Base-by-base conservation (phyloP, 306 rosid genomes). In the Argentina anserina region DNA sequence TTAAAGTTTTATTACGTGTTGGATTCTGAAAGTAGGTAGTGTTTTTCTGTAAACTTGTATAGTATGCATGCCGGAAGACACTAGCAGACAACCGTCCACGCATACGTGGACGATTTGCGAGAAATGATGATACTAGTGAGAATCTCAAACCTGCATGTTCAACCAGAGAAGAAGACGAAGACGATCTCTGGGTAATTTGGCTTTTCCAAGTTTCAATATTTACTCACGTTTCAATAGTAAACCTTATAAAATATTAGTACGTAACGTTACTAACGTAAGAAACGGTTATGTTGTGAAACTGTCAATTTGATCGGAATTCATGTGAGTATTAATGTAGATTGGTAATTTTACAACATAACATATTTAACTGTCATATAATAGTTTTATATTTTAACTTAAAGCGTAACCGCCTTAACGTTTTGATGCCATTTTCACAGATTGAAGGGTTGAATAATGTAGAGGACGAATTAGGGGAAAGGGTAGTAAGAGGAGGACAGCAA, bases 51-150 rank as follows among this genome's bases (percentile, higher is more conserved):
- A 45, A 14, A 45, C 50, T 45, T 45, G 69, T 75, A 64, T 73
- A 91, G 98, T 94, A 94, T 85, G 98, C 97, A 82, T 94, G 98
- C 59, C 86, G 98, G 41, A 94, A 94, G 75, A 91, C 97, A 68
- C 90, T 94, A 53, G 98, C 98, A 20, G 98, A 94, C 85, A 94
- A 87, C 74, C 78, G 98, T 71, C 98, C 92, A 5, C 91, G 97
- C 55, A 80, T 94, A 86, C 95, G 98, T 73, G 98, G 98, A 73
- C 91, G 98, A 69, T 94, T 94, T 55, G 97, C 97, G 0, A 91
- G 98, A 73, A 94, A 94, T 71, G 96, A 94, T 13, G 98, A 94
- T 37, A 34, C 71, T 3, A 74, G 74, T 42, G 96, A 89, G 62
- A 82, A 59, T 81, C 78, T 84, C 69, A 91, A 86, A 69, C 79